These are phyloP conservation scores for Apophysomyces sp. DNA, from an alignment of 371 early-diverging fungal species.

Conservation along the genomic window DNA sequence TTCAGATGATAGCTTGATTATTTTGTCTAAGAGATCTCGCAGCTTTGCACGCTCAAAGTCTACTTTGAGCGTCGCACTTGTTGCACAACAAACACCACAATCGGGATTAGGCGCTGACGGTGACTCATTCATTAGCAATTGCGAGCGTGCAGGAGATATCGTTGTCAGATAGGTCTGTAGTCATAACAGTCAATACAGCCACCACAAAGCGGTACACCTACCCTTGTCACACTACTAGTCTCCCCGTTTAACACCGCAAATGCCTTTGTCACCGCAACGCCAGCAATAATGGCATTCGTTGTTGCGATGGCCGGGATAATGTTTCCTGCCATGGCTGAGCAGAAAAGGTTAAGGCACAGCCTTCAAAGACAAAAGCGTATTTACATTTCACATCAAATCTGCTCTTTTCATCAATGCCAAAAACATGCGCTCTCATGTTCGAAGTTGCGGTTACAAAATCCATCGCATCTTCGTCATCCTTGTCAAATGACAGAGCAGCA, in stretches of 20 bases:
- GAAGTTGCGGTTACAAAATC: constrained; percentile 93
- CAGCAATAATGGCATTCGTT: constrained; percentile 98
- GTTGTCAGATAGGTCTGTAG: constrained; percentile 56
- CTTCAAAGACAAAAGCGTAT: neutral
- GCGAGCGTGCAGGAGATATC: constrained; percentile 43
- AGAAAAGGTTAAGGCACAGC: neutral
- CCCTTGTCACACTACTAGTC: constrained; percentile 55
- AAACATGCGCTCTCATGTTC: constrained; percentile 83
- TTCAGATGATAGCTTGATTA: constrained; percentile 30
- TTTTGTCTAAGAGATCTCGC: constrained; percentile 47
- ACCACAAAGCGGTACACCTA: constrained; percentile 14
- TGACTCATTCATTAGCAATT: constrained; percentile 50
- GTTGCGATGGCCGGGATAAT: constrained; percentile 99
- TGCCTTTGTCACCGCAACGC: constrained; percentile 88
- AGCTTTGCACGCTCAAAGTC: constrained; percentile 49
- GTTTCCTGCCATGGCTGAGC: constrained; percentile 93
- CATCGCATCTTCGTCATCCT: constrained; percentile 89
- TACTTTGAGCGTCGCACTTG: constrained; percentile 42
- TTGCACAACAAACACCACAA: constrained; percentile 60
- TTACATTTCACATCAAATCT: constrained; percentile 89
- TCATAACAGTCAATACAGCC: neutral
- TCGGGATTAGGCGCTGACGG: constrained; percentile 56
- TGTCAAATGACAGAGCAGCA: constrained; percentile 77
- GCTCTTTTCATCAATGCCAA: constrained; percentile 76
- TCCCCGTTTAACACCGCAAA: constrained; percentile 67